A percentile compares a stretch with the other conserved stretches of the same genome.
Conservation (phyloP, 495 filamentous ascomycete genomes). For the Penicillium angulare region DNA sequence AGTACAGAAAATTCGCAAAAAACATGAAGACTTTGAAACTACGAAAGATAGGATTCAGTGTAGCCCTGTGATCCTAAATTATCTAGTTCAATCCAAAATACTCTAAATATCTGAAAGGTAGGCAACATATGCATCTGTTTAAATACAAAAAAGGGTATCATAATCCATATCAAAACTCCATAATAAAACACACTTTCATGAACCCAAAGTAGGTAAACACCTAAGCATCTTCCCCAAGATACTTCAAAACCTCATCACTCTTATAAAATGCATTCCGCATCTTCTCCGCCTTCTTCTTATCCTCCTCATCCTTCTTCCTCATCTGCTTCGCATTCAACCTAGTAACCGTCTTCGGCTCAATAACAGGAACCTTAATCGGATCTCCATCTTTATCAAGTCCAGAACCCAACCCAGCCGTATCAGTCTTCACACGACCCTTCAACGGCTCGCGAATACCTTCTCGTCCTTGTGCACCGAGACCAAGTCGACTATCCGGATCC, state of each 20-base stretch:
- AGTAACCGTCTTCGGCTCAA: conserved; percentile 49
- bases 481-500: conserved; percentile 76
- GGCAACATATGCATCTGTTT: neutral
- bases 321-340: conserved; percentile 71
- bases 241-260: conserved; percentile 68
- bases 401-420: conserved; percentile 70
- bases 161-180: neutral
- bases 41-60: too few species aligned
- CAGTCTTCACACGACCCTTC: conserved; percentile 68
- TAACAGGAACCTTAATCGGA: conserved; percentile 10
- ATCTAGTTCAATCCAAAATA: neutral
- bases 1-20: neutral
- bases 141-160: neutral
- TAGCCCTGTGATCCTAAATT: too few species aligned
- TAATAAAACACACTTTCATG: neutral
- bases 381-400: conserved; percentile 25
- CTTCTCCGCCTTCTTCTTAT: conserved; percentile 60
- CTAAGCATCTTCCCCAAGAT: conserved; percentile 52
- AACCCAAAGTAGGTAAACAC: neutral
- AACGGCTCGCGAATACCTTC: conserved; percentile 76
- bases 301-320: conserved; percentile 56
- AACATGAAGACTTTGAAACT: neutral
- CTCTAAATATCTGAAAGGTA: neutral
- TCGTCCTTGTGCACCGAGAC: conserved; percentile 64
- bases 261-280: conserved; percentile 66